Conservation (phyloP, 352 stramenopile genomes). For the Phytopythium kandeliae region DNA sequence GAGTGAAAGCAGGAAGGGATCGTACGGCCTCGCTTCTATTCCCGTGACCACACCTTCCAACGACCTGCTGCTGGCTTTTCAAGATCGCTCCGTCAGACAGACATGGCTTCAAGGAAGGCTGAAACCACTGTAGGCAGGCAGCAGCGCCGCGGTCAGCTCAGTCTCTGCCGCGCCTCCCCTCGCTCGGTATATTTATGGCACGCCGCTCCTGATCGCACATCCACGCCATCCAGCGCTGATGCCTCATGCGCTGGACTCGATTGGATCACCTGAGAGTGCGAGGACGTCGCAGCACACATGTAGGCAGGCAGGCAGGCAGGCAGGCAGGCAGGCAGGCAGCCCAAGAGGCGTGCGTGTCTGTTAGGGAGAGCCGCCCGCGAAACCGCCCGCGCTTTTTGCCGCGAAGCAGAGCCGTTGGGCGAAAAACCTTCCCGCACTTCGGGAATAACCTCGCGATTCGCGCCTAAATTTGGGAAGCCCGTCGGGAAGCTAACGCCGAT, state of each 20-base stretch:
- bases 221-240: no score
- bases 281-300: no score
- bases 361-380: conserved; percentile 4
- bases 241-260: no score
- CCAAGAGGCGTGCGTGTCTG: conserved; percentile 4
- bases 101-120: not conserved
- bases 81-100: conserved; percentile 2
- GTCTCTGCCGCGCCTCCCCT: no score
- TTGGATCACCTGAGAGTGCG: no score
- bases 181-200: not conserved
- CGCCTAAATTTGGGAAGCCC: conserved; percentile 1
- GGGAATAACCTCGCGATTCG: conserved; percentile 5
- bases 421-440: not conserved
- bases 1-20: no score
- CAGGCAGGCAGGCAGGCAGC: not conserved
- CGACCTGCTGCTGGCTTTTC: not conserved
- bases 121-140: not conserved
- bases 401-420: not conserved
- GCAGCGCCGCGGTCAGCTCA: no score
- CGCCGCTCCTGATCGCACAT: no score
- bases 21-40: not conserved
- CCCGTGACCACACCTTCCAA: not conserved
- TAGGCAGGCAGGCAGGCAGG: no score
- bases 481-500: not conserved
- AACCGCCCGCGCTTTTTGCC: conserved; percentile 1